Evolutionary conservation across 192 early-diverging fungal species (phyloP), one percentile per base, ranked within the genome.

Genomic region (Chytriomyces confervae): DNA sequence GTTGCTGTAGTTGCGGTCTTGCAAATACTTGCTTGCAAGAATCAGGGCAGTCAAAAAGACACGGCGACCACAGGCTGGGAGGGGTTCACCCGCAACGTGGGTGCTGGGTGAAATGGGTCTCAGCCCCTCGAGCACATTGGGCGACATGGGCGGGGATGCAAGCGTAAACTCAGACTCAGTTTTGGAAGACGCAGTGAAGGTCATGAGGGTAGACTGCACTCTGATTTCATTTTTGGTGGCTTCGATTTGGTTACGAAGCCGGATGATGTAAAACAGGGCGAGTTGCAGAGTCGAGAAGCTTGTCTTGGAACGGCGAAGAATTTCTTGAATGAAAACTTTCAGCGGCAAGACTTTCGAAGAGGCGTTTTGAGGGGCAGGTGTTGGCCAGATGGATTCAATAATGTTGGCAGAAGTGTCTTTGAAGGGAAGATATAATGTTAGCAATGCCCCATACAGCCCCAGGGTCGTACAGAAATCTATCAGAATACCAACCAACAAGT

Each of bases 281-380:
- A 92, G 91, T 78, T 94, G 92, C 62, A 94, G 84, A 5, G 92
- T 94, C 16, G 92, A 92, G 79, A 92, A 94, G 7, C 92, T 92
- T 13, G 91, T 91, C 45, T 90, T 82, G 20, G 92, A 94, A 69
- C 93, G 88, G 66, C 90, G 89, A 6, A 94, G 79, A 7, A 93
- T 89, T 80, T 93, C 90, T 75, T 91, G 89, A 69, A 94, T 90
- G 70, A 94, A 93, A 47, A 85, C 79, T 13, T 88, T 84, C 24
- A 93, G 81, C 36, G 92, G 90, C 27, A 89, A 73, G 27, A 86
- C 70, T 50, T 76, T 65, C 6, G 66, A 9, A 8, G 24, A n/a
- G 27, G 79, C 29, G 47, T 29, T 47, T 48, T 20, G 62, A 5
- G 43, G 60, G 43, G 76, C 50, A 48, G 71, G 69, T 13, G 77